Base-by-base conservation (phyloP, 2,329 filamentous ascomycete species). In the Sporothrix pseudoabietina region DNA sequence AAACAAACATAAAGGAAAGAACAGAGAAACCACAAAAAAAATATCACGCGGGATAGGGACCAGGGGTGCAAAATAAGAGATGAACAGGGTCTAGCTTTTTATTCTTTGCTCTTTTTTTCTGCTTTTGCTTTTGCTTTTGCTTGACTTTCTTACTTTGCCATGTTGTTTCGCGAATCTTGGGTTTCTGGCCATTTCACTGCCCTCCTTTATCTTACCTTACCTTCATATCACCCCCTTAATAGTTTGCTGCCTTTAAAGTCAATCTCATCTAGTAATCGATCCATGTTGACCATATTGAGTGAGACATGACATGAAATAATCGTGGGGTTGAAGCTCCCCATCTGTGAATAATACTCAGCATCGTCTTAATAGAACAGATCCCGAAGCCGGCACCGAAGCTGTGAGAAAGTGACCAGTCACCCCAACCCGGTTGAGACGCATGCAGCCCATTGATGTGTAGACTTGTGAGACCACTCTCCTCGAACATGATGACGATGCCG, bases 101-200 rank as follows among this genome's bases (percentile, higher is more conserved):
- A 54, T 54, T 49, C 22, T 70, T 47, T 68, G 61, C 55, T 71
- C 63, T 59, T 57, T 55, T 26, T 26, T 26, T 70, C 3, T 22
- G 22, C 39, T 61, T 74, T 73, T 61, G 39, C 61, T 74, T 74
- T 65, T 39, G 54, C 70, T 75, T 72, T 70, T 74, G 49, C 61
- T 57, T 52, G 63, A 59, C 57, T 41, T 54, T 16, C 26, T 10
- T 52, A 6, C 35, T 39, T 69, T 57, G 35, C 35, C 8, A 55
- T 69, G 47, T 14, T 47, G 10, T 54, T 69, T 66, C 61, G 61
- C 30, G 47, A 35, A 54, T 9, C 39, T 61, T 59, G 69, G 47
- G 22, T 32, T 71, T 59, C 26, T 71, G 69, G 35, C 54, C 39
- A 55, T 47, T 71, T 69, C 35, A 71, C 35, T 22, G 44, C 59